Evolutionary conservation across 257 asterid genomes (phyloP), one percentile per base, ranked within the genome.

Genomic region (Solanum medicagineum): DNA sequence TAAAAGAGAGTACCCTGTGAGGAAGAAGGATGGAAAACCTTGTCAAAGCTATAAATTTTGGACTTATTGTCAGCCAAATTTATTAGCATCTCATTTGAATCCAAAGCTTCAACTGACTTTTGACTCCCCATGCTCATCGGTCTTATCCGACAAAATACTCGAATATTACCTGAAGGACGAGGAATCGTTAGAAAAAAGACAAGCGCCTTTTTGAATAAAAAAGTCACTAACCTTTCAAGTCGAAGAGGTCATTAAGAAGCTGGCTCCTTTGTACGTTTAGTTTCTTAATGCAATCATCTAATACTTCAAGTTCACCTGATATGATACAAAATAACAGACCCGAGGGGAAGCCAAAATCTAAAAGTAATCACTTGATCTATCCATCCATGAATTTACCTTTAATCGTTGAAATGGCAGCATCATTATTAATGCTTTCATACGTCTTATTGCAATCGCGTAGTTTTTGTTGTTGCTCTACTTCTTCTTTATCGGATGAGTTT

Each of bases 61-160:
- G 62, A 47, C 32, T 86, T 86, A 40, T 81, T 68, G 42, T 69
- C 73, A 13, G 82, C 73, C 36, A 65, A 69, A n/a, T 81, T 86
- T 54, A 81, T 42, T 19, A 51, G 24, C 65, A 86, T 59, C 8
- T 40, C 14, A 81, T 80, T 81, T 69, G 85, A 68, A 66, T 45
- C 83, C 81, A 44, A 45, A 51, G 59, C 71, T 15, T 56, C 65
- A 54, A 86, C 81, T 69, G 63, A 55, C 65, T 81, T 29, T 68
- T 49, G 49, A 47, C 11, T 40, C 32, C 22, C 60, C 49, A 32
- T 45, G 55, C 51, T 55, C 1, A 40, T 15, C 6, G 85, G 83
- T 81, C 65, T 69, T 19, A 86, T 65, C 29, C 88, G 85, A 81
- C 85, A 86, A 68, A 86, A 81, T 29, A 86, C 85, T 40, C 75